Percentiles rank a stretch among this genome's conserved stretches.
Evolutionary conservation across 306 rosid genomes (phyloP).

Genomic region (Myrica gale): DNA sequence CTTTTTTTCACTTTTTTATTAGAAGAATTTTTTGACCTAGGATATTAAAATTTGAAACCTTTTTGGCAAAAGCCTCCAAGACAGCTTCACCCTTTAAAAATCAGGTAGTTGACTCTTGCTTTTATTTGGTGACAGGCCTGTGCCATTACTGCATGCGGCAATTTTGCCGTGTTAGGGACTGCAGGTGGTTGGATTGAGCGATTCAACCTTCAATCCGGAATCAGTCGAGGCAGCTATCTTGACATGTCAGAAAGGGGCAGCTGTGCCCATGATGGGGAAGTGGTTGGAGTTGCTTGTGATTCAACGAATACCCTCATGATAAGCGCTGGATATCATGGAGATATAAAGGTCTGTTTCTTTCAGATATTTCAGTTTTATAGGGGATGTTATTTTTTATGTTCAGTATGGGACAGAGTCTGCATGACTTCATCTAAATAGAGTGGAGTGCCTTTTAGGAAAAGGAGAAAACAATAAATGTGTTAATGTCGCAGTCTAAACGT

Average conservation of each 20-base stretch:
- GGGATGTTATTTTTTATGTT: background rate
- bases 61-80: slow-evolving; percentile 8
- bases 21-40: slow-evolving; percentile 3
- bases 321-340: slow-evolving; percentile 89
- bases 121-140: slow-evolving; percentile 65
- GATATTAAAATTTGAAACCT: background rate
- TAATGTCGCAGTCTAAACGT: background rate
- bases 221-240: slow-evolving; percentile 70
- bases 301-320: slow-evolving; percentile 84
- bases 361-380: background rate
- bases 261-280: slow-evolving; percentile 85
- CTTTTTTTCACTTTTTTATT: slow-evolving; percentile 17
- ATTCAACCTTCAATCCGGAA: slow-evolving; percentile 94
- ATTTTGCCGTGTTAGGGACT: slow-evolving; percentile 86
- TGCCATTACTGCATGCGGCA: slow-evolving; percentile 93
- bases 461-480: background rate
- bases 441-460: background rate
- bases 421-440: background rate
- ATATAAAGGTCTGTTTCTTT: slow-evolving; percentile 64
- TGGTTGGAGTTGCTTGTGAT: slow-evolving; percentile 94
- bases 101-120: slow-evolving; percentile 23
- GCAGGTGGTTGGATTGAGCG: slow-evolving; percentile 97
- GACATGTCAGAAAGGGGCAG: slow-evolving; percentile 53
- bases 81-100: slow-evolving; percentile 11
- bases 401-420: background rate